These are phyloP conservation scores for Thielaviopsis musarum DNA, from an alignment of 2,329 filamentous ascomycete genomes.

Conservation along the genomic window DNA sequence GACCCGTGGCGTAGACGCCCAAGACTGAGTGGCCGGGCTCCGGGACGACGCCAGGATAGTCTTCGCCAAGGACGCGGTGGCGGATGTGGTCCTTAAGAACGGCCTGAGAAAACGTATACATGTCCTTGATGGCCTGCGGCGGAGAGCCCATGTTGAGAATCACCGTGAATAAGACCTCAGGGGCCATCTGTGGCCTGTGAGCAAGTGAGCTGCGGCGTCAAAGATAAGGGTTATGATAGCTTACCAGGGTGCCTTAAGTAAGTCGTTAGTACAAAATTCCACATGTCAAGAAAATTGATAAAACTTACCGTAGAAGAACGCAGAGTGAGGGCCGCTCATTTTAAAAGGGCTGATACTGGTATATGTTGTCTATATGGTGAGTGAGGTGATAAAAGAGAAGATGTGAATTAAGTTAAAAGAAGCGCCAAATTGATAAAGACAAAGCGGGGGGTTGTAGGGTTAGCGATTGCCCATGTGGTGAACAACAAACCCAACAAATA, in stretches of 20 bases:
- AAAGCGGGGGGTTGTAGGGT: background rate
- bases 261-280: conserved; percentile 4
- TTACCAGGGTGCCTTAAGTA: conserved; percentile 22
- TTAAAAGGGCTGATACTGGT: conserved; percentile 12
- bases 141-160: conserved; percentile 45
- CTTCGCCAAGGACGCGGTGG: conserved; percentile 46
- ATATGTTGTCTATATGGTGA: conserved; percentile 6
- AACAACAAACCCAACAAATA: background rate
- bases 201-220: conserved; percentile 14
- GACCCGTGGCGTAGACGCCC: conserved; percentile 59
- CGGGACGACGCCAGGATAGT: conserved; percentile 67
- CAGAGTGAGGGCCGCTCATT: conserved; percentile 9
- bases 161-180: conserved; percentile 70
- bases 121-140: conserved; percentile 30
- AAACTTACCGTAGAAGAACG: conserved; percentile 26
- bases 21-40: conserved; percentile 43
- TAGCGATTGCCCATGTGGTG: background rate
- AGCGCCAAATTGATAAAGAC: background rate
- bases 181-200: conserved; percentile 45
- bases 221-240: background rate
- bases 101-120: conserved; percentile 54
- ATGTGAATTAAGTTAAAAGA: background rate
- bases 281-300: background rate
- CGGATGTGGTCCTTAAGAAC: conserved; percentile 60
- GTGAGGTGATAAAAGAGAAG: background rate